These are phyloP conservation scores for Dothidotthia symphoricarpi DNA, from an alignment of 2,329 filamentous ascomycete genomes.

Conservation along the genomic window DNA sequence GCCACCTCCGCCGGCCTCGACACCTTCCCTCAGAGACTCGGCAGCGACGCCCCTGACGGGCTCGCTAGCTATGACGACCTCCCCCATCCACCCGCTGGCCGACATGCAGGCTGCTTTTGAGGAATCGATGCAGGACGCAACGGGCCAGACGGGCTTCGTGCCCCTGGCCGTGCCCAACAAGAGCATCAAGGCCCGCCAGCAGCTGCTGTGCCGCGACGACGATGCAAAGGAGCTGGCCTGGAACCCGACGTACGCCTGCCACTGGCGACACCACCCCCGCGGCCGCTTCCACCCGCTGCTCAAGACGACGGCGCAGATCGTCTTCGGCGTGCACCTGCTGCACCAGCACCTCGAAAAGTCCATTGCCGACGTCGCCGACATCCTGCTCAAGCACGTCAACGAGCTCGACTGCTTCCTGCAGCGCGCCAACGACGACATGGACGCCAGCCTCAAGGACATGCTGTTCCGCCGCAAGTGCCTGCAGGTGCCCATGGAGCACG, in stretches of 20 bases:
- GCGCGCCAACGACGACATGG: slow-evolving; percentile 79
- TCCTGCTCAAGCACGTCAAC: slow-evolving; percentile 87
- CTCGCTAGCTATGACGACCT: slow-evolving; percentile 37
- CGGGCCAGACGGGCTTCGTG: slow-evolving; percentile 40
- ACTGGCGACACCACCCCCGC: slow-evolving; percentile 73
- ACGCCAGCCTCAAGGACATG: slow-evolving; percentile 74
- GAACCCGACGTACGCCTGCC: slow-evolving; percentile 67
- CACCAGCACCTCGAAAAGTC: slow-evolving; percentile 84
- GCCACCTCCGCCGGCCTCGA: slow-evolving; percentile 19
- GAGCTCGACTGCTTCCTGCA: slow-evolving; percentile 91
- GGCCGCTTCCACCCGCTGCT: slow-evolving; percentile 83
- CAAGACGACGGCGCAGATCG: slow-evolving; percentile 88
- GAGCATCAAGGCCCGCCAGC: slow-evolving; percentile 36
- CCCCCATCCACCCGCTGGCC: slow-evolving; percentile 67
- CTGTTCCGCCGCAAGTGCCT: slow-evolving; percentile 69
- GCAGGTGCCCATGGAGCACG: slow-evolving; percentile 78
- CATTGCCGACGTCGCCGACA: slow-evolving; percentile 80
- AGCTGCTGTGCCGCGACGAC: slow-evolving; percentile 57
- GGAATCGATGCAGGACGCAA: slow-evolving; percentile 74
- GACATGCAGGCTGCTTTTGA: slow-evolving; percentile 79
- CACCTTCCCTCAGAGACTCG: too few species aligned
- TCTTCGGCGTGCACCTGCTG: slow-evolving; percentile 87
- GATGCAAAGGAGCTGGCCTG: slow-evolving; percentile 65
- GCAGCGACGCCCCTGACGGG: slow-evolving; percentile 34
- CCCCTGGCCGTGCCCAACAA: slow-evolving; percentile 45